phyloP scores from a whole-genome alignment of 148 eudicot genomes.

The Chenopodium suecicum region DNA sequence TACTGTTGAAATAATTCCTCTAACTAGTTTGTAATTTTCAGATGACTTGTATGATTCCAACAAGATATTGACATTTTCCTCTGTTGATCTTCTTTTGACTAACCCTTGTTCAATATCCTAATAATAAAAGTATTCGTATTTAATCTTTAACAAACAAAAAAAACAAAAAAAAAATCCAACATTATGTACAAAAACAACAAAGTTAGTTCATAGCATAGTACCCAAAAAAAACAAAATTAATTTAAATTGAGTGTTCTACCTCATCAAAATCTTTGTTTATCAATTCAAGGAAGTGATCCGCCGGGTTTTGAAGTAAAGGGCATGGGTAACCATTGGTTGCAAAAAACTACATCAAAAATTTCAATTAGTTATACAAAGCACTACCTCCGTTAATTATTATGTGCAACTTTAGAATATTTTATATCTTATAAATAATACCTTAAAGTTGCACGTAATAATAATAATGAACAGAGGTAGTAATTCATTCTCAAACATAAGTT shows the following conservation, averaged over 20 bases:
- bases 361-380: too few relatives aligned
- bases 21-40: conserved; percentile 23
- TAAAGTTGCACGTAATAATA: too few relatives aligned
- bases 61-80: conserved; percentile 37
- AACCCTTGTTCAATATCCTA: conserved; percentile 42
- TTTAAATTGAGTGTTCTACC: conserved; percentile 21
- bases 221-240: background rate
- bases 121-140: background rate
- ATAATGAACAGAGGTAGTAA: too few relatives aligned
- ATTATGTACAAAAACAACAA: background rate
- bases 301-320: conserved; percentile 54
- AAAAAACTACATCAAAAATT: conserved; percentile 39
- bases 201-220: background rate
- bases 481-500: too few relatives aligned
- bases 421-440: too few relatives aligned
- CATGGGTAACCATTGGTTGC: conserved; percentile 55
- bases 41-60: conserved; percentile 40
- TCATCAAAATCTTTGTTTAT: conserved; percentile 61
- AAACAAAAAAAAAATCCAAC: background rate
- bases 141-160: background rate
- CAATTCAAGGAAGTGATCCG: conserved; percentile 57
- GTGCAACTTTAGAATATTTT: too few relatives aligned
- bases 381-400: too few relatives aligned
- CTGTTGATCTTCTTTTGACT: conserved; percentile 17
- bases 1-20: conserved; percentile 25